Evolutionary conservation across 352 stramenopile species (phyloP), one percentile per base, ranked within the genome.

Genomic region (Paralagenidium karlingii): DNA sequence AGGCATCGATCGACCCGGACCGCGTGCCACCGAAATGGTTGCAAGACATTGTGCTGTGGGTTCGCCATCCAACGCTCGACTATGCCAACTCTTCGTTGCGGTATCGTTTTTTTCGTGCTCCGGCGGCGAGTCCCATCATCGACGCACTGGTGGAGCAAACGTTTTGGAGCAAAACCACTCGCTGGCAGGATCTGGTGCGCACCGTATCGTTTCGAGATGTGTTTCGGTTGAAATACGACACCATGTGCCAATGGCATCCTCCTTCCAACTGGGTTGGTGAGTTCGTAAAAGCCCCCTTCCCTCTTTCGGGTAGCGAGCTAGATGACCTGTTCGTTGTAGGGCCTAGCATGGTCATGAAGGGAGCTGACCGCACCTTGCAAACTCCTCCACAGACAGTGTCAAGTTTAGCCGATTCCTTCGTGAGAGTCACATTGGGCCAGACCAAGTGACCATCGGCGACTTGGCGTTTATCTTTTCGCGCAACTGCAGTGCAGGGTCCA

Each of bases 401-500:
- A 88, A 88, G 37, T 88, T 88, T 47, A 76, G 67, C 40, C 82
- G 82, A 29, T 45, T 86, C 7, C 39, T 88, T 9, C 74, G 74
- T 2, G 71, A 86, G 38, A 71, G 66, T 27, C 48, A 49, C 0
- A 44, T 84, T 1, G 62, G 82, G 20, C 71, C 75, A 0, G 38
- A 46, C 6, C 36, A 51, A 3, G 44, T 88, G 3, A 54, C 40
- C n/a, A 65, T 88, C 18, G 75, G 71, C 0, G 71, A 85, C 20
- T 68, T 51, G 5, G 68, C 71, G 2, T 81, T 74, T 48, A 47
- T 85, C 16, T 85, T 85, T 24, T 52, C 63, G 11, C 64, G 45
- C 11, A 53, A 78, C 10, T 36, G 61, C 4, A 53, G 50, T 0
- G 22, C 42, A 1, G 67, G 65, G 0, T 73, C 61, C 4, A 42